These are phyloP conservation scores for Fistulifera solaris DNA, from an alignment of 108 stramenopile genomes.

Conservation along the genomic window DNA sequence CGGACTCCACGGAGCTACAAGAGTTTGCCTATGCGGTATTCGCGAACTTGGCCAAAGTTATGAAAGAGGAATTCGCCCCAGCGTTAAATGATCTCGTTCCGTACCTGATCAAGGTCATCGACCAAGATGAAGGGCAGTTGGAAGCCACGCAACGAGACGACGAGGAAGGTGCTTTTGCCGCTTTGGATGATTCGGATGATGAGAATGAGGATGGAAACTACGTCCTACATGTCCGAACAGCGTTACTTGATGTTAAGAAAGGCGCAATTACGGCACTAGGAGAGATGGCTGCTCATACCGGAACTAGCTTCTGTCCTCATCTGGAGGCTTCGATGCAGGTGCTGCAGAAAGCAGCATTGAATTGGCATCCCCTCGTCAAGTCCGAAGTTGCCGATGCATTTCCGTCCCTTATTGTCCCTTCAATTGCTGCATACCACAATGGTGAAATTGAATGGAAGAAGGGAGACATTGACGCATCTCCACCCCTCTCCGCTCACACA, in stretches of 20 bases:
- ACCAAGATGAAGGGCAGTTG: conserved; percentile 68
- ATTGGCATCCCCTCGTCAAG: conserved; percentile 92
- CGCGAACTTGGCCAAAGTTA: conserved; percentile 93
- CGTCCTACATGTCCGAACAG: conserved; percentile 86
- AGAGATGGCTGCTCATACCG: conserved; percentile 90
- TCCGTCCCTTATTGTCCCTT: conserved; percentile 64
- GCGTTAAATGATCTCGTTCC: conserved; percentile 86
- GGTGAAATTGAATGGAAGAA: conserved; percentile 82
- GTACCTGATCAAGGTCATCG: conserved; percentile 80
- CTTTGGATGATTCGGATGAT: conserved; percentile 85
- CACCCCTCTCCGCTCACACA: conserved; percentile 65
- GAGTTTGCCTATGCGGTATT: conserved; percentile 95
- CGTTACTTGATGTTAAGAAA: conserved; percentile 91
- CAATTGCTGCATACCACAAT: conserved; percentile 63
- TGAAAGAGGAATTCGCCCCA: conserved; percentile 92
- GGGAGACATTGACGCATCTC: conserved; percentile 48
- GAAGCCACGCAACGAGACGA: conserved; percentile 56
- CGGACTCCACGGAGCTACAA: conserved; percentile 85
- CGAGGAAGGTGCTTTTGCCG: conserved; percentile 30
- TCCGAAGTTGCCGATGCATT: conserved; percentile 70
- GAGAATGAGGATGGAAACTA: conserved; percentile 71
- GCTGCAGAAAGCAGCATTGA: conserved; percentile 63
- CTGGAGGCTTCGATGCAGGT: conserved; percentile 71
- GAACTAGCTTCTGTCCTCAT: conserved; percentile 74
- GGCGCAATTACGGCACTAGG: conserved; percentile 94